A percentile compares a stretch with the other conserved stretches of the same genome.
These are phyloP conservation scores for Cucurbita pepo DNA, from an alignment of 306 rosid species.

Conservation along the genomic window DNA sequence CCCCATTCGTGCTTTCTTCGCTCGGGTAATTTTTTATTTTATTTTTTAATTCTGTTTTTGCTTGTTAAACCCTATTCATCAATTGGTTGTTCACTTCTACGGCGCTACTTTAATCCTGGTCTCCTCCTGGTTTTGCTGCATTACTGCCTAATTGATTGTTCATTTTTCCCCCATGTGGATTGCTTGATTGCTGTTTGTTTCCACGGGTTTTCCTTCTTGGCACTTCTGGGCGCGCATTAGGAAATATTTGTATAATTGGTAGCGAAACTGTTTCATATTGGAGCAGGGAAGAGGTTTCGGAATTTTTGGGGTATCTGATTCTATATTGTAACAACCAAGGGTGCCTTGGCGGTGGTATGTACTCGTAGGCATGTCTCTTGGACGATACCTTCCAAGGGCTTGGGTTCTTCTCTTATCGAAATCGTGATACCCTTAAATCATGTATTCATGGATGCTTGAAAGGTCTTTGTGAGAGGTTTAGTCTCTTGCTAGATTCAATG, in stretches of 20 bases:
- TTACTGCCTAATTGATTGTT: background rate
- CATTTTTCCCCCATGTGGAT: too few species aligned
- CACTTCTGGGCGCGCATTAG: background rate
- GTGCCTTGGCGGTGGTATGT: background rate
- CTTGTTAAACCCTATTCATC: background rate
- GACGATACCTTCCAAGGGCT: background rate
- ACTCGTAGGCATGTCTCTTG: background rate
- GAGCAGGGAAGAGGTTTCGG: background rate
- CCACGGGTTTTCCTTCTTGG: background rate
- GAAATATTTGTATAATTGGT: background rate
- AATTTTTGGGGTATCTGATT: background rate
- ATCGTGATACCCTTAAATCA: background rate
- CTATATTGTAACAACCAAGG: background rate
- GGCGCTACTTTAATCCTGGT: background rate
- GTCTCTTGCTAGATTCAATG: background rate
- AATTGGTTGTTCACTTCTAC: background rate
- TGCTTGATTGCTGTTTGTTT: background rate
- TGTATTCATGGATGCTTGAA: background rate
- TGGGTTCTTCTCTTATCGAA: background rate
- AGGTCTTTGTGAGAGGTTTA: background rate
- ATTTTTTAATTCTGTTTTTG: background rate
- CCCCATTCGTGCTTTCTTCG: background rate
- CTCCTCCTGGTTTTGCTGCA: background rate
- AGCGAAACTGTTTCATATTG: background rate
- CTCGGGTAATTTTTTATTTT: background rate